phyloP scores from a whole-genome alignment of 1,284 basidiomycete genomes.

The Cryptococcus sp. region DNA sequence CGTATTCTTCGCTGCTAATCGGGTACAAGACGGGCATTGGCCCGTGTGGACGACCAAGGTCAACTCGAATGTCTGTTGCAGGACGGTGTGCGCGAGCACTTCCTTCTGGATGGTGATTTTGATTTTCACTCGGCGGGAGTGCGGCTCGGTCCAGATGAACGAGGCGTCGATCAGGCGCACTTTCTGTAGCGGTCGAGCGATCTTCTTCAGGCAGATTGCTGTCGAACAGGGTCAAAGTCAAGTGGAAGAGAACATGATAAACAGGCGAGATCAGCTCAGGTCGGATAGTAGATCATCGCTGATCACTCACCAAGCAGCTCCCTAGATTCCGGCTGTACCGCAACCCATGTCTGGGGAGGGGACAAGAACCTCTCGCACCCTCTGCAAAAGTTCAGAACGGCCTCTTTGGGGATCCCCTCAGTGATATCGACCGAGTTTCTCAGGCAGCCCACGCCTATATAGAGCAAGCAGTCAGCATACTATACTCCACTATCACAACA shows the following conservation, averaged over 20 bases:
- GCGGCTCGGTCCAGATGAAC: constrained; percentile 99
- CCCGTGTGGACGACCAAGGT: constrained; percentile 94
- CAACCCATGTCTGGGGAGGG: constrained; percentile 84
- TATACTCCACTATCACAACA: too few species aligned
- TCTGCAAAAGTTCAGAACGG: constrained; percentile 88
- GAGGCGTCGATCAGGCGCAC: constrained; percentile 95
- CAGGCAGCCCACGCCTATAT: constrained; percentile 42
- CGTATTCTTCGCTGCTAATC: constrained; percentile 95
- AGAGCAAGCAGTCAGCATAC: not conserved
- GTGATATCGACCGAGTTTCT: constrained; percentile 85
- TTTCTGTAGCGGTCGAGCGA: constrained; percentile 85
- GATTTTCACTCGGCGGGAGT: constrained; percentile 88
- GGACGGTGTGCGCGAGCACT: constrained; percentile 89
- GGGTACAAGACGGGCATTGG: constrained; percentile 92
- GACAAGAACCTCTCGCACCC: constrained; percentile 96
- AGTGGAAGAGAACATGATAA: not conserved
- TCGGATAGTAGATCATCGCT: not conserved
- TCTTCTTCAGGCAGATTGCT: constrained; percentile 86
- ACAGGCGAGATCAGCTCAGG: too few species aligned
- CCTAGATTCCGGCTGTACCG: constrained; percentile 84
- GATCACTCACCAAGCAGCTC: constrained; percentile 69
- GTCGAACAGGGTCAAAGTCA: not conserved
- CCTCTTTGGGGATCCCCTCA: constrained; percentile 97
- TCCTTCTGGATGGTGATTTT: constrained; percentile 99
- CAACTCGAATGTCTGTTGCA: constrained; percentile 97